These are phyloP conservation scores for Amanita rubescens DNA, from an alignment of 768 basidiomycete genomes.

Conservation along the genomic window DNA sequence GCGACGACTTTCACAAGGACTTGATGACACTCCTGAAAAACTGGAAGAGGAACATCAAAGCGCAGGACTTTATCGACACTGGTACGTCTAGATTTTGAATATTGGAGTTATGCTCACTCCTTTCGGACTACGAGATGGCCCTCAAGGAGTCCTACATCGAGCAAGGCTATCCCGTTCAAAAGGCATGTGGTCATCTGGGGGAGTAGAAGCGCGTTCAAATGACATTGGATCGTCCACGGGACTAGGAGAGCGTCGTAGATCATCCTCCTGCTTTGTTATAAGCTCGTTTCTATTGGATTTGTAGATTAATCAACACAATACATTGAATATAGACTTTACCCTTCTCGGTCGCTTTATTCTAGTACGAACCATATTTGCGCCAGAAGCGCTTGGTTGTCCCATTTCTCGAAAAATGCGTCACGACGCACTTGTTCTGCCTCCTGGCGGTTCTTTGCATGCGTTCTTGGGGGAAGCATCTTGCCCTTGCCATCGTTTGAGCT, in stretches of 20 bases:
- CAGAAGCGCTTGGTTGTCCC: not conserved
- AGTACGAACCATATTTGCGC: not conserved
- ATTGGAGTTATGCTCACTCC: conserved; percentile 20
- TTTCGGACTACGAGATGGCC: conserved; percentile 43
- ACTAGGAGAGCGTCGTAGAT: too few relatives aligned
- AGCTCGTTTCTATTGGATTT: too few relatives aligned
- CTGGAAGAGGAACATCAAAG: conserved; percentile 75
- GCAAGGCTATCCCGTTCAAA: conserved; percentile 83
- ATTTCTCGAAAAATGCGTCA: not conserved
- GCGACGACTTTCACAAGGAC: too few relatives aligned
- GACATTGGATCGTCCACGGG: too few relatives aligned
- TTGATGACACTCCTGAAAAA: conserved; percentile 76
- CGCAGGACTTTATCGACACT: too few relatives aligned
- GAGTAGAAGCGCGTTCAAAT: too few relatives aligned
- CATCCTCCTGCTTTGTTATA: too few relatives aligned
- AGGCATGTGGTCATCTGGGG: too few relatives aligned
- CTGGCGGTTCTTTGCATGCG: not conserved
- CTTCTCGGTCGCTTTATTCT: too few relatives aligned
- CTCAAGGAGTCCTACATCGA: conserved; percentile 72
- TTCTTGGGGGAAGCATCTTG: not conserved
- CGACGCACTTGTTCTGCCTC: not conserved
- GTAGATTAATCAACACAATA: too few relatives aligned
- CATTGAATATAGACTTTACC: too few relatives aligned
- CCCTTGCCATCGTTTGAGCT: not conserved
- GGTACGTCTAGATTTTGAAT: too few relatives aligned